phyloP scores from a whole-genome alignment of 2,329 filamentous ascomycete species.

The Curvularia spicifera region DNA sequence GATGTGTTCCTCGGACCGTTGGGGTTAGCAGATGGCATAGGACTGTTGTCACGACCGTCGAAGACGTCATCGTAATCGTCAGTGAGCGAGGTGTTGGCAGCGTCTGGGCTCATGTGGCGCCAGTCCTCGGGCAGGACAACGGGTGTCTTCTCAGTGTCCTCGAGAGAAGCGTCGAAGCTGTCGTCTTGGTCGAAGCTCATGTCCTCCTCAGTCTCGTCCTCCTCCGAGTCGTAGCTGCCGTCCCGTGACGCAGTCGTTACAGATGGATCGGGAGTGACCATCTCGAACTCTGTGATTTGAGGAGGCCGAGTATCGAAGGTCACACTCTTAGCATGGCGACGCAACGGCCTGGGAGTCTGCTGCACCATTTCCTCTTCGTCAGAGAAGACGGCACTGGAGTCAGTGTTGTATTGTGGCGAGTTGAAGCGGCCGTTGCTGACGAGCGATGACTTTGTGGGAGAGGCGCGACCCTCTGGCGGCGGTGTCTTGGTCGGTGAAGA shows the following conservation, averaged over 20 bases:
- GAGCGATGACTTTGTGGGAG: slow-evolving; percentile 89
- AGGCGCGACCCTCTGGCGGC: slow-evolving; percentile 59
- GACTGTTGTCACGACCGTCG: slow-evolving; percentile 67
- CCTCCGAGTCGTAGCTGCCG: slow-evolving; percentile 82
- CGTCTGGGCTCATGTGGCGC: slow-evolving; percentile 76
- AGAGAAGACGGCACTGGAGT: slow-evolving; percentile 43
- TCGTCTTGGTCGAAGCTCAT: slow-evolving; percentile 74
- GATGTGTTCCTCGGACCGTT: slow-evolving; percentile 50
- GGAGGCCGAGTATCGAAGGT: slow-evolving; percentile 95
- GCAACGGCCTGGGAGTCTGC: slow-evolving; percentile 70
- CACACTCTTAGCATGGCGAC: slow-evolving; percentile 92
- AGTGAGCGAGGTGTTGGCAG: slow-evolving; percentile 61
- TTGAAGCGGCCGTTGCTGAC: slow-evolving; percentile 67
- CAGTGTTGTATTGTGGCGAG: slow-evolving; percentile 50
- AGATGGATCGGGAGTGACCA: slow-evolving; percentile 95
- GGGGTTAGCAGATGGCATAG: slow-evolving; percentile 64
- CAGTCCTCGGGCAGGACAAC: slow-evolving; percentile 98
- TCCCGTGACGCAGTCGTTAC: slow-evolving; percentile 88
- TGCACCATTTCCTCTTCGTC: slow-evolving; percentile 62
- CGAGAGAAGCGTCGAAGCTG: slow-evolving; percentile 93
- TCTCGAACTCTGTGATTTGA: slow-evolving; percentile 96
- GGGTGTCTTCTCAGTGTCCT: slow-evolving; percentile 95
- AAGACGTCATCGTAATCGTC: slow-evolving; percentile 71
- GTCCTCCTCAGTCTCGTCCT: slow-evolving; percentile 72
- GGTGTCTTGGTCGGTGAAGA: slow-evolving; percentile 33